Evolutionary conservation across 495 filamentous ascomycete species (phyloP).

Genomic region (Neurospora cerealis): DNA sequence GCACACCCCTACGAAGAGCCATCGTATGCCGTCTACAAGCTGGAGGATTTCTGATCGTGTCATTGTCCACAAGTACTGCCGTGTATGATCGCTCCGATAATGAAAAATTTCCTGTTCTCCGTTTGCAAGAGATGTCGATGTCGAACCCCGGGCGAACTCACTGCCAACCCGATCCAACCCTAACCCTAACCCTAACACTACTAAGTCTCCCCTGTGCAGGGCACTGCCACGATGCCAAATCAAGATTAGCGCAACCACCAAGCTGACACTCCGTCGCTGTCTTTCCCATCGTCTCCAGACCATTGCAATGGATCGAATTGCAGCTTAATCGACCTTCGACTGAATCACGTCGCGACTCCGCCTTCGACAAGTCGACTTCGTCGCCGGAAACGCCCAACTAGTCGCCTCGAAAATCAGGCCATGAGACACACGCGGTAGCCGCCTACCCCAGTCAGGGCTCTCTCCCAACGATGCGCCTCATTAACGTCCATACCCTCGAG

Average conservation of each 20-base stretch:
- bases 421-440: not conserved
- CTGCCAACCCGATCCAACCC: not conserved
- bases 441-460: not conserved
- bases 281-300: not conserved
- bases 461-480: slow-evolving; percentile 18
- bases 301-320: not conserved
- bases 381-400: not conserved
- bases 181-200: no score
- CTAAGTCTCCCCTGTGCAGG: not conserved
- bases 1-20: slow-evolving; percentile 74
- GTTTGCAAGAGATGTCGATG: not conserved
- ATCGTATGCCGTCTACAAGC: slow-evolving; percentile 62
- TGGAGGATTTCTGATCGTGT: slow-evolving; percentile 53
- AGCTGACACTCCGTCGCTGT: not conserved
- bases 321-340: not conserved
- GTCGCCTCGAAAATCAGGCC: not conserved
- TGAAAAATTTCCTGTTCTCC: not conserved
- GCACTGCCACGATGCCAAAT: not conserved
- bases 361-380: not conserved
- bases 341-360: not conserved
- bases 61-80: not conserved
- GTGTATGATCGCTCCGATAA: not conserved
- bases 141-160: not conserved
- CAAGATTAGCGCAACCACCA: not conserved
- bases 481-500: slow-evolving; percentile 18